Conservation (phyloP, 176 grass and related monocot genomes). For the sorghum (Sorghum bicolor) region Sorghum_bicolor_NCBIv3 NC_012870.2:70796001-70796500, state of each 20-base stretch:
- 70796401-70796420: too few relatives aligned
- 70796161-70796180: constrained; percentile 25
- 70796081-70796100: constrained; percentile 54
- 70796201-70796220: constrained; percentile 22
- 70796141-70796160: constrained; percentile 39
- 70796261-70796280: constrained; percentile 26
- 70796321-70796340: not conserved
- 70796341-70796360: constrained; percentile 36
- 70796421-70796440: too few relatives aligned
- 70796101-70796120: not conserved
- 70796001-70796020: constrained; percentile 58
- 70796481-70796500: too few relatives aligned
- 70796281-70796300: constrained; percentile 40
- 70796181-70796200: constrained; percentile 41
- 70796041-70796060: constrained; percentile 54
- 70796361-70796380: not conserved
- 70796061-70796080: constrained; percentile 54
- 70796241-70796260: constrained; percentile 45
- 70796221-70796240: constrained; percentile 32
- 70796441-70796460: too few relatives aligned
- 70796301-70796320: constrained; percentile 37
- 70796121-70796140: constrained; percentile 11
- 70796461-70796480: too few relatives aligned
- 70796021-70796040: constrained; percentile 33
- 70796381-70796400: not conserved